Evolutionary conservation across 495 filamentous ascomycete species (phyloP), one percentile per base, ranked within the genome.

Genomic region (Penicillium simplicissimum): DNA sequence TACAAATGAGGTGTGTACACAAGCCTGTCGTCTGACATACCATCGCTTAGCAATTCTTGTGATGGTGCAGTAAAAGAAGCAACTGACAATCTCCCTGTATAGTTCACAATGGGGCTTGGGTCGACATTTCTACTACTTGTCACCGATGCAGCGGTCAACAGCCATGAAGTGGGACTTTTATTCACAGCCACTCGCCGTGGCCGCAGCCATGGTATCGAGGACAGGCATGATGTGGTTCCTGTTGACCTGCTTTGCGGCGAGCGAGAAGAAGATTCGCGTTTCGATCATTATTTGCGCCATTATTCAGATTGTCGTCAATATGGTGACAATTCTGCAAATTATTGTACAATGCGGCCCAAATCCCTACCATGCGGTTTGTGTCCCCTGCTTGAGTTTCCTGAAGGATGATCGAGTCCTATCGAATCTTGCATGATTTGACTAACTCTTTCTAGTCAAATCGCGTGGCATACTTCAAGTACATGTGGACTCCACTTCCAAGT

Each of bases 131-230:
- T 75, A 62, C 55, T 72, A 70, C 52, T 36, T 77, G 10, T 62
- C 56, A 7, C 10, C 37, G 0, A 49, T 49, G 4, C 60, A 77
- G 37, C 67, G 60, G 34, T 45, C 59, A 6, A 35, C 66, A 40
- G 57, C 71, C 7, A 64, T 77, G 66, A 74, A 67, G 59, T 74
- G 64, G 51, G 73, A 75, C 25, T 75, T 71, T 33, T 59, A 73
- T 1, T 76, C 71, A 0, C 74, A 77, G 53, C 75, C 72, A 0
- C 42, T 74, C 14, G 77, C 75, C 76, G 35, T 85, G 74, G 4
- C 76, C 79, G 58, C 81, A 77, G 62, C 81, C 15, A 76, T 77
- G 73, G 43, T 77, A 21, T 77, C 75, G 14, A 66, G 75, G 2
- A 68, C 73, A 7, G 75, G 75, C 31, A 76, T 77, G 75, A 76